A percentile compares a stretch with the other conserved stretches of the same genome.
These are phyloP conservation scores for Erythrophleum ivorense DNA, from an alignment of 331 rosid genomes.

Conservation along the genomic window DNA sequence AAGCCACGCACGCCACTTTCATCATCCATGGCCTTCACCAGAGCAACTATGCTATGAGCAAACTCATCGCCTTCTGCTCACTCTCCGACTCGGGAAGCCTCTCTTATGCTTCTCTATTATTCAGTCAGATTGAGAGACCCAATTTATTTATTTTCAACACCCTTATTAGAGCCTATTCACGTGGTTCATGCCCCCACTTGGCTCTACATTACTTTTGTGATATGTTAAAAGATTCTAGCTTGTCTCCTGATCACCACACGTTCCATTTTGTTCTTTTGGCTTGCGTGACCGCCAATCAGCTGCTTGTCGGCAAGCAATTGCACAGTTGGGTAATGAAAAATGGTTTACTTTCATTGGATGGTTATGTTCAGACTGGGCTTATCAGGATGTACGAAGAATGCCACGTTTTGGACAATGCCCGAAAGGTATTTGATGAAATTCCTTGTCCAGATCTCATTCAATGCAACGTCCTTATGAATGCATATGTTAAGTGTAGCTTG, in stretches of 20 bases:
- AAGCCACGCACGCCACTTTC: conserved; percentile 50
- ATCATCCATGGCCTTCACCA: conserved; percentile 48
- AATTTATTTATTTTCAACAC: conserved; percentile 47
- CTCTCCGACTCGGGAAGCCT: conserved; percentile 43
- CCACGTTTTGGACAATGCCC: conserved; percentile 43
- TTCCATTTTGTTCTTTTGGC: conserved; percentile 51
- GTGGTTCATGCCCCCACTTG: conserved; percentile 38
- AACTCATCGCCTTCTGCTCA: conserved; percentile 51
- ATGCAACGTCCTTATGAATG: conserved; percentile 56
- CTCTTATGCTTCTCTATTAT: conserved; percentile 43
- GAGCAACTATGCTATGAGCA: conserved; percentile 52
- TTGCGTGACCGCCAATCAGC: conserved; percentile 39
- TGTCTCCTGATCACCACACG: conserved; percentile 39
- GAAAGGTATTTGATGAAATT: conserved; percentile 53
- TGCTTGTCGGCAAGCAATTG: conserved; percentile 37
- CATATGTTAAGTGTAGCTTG: conserved; percentile 42
- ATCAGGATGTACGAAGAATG: conserved; percentile 37
- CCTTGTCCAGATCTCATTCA: conserved; percentile 43
- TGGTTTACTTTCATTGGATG: conserved; percentile 43
- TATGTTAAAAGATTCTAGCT: conserved; percentile 23
- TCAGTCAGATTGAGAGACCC: conserved; percentile 38
- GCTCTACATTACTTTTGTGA: conserved; percentile 40
- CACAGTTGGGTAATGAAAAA: conserved; percentile 46
- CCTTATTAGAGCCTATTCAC: conserved; percentile 46
- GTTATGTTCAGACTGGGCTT: conserved; percentile 46